These are phyloP conservation scores for Solanum medicagineum DNA, from an alignment of 257 asterid species.

Conservation along the genomic window DNA sequence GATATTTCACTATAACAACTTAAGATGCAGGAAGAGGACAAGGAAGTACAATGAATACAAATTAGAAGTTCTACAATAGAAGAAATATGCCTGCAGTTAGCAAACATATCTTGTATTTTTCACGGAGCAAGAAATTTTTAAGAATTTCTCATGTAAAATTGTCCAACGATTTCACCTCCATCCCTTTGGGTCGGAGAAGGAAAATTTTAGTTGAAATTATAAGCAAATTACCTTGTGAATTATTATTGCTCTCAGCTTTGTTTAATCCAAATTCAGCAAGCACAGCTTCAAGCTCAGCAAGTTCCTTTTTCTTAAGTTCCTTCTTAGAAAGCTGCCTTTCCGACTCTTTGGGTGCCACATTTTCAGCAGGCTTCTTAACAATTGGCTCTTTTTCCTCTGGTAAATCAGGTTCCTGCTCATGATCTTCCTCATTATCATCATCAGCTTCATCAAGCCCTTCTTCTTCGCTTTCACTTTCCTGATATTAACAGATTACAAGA, in stretches of 20 bases:
- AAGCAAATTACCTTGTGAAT: slow-evolving; percentile 38
- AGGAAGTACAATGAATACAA: background rate
- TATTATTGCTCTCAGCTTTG: slow-evolving; percentile 36
- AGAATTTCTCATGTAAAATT: background rate
- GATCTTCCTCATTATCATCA: slow-evolving; percentile 68
- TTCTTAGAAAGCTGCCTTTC: slow-evolving; percentile 93
- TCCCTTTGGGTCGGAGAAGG: background rate
- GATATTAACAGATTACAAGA: background rate
- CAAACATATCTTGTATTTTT: background rate
- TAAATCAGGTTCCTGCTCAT: slow-evolving; percentile 57
- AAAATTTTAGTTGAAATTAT: background rate
- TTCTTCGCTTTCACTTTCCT: slow-evolving; percentile 41
- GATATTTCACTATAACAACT: background rate
- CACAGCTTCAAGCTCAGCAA: slow-evolving; percentile 89
- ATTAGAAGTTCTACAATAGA: background rate
- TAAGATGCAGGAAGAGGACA: background rate
- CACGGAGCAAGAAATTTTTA: background rate
- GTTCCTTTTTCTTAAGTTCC: slow-evolving; percentile 91
- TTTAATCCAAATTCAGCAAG: slow-evolving; percentile 74
- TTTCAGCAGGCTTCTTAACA: slow-evolving; percentile 32
- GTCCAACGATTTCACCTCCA: background rate
- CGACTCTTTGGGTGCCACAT: slow-evolving; percentile 57
- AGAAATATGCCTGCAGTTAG: background rate
- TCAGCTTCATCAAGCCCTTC: slow-evolving; percentile 32
- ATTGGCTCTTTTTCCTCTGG: slow-evolving; percentile 33